Base-by-base conservation (phyloP, 2,329 filamentous ascomycete genomes). In the Paecilomyces sp. region DNA sequence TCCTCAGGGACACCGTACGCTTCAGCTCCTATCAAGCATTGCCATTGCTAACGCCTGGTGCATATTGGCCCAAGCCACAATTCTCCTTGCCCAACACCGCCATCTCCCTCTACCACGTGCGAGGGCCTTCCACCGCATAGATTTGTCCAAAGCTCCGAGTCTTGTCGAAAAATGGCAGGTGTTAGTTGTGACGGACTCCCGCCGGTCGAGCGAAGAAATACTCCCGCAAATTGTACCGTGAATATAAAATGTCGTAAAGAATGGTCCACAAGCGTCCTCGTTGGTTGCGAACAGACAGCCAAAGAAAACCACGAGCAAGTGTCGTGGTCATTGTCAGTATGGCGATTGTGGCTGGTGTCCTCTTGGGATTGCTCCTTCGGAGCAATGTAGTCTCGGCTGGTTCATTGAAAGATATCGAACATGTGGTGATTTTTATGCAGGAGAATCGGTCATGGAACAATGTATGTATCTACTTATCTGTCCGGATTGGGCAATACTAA, bases 391-490 rank as follows among this genome's bases (percentile, higher is more conserved):
- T 56, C 25, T 51, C 55, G 18, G 18, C 47, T 18, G 57, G 50
- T 51, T 57, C 64, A 12, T 70, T 82, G 34, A 74, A 74, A 28
- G 81, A 83, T 59, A 81, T 84, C 60, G 76, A 84, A 25, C 82
- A 85, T 80, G 81, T 84, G 30, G 77, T 84, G 11, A 77, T 84
- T 11, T 84, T 84, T 70, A 84, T 84, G 82, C 82, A 83, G 65
- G 80, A 80, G 62, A 80, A 79, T 58, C 68, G 77, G 51, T 71
- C 74, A 33, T 76, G 72, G 65, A 73, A 76, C 55, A 71, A 66
- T 36, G 74, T 74, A 70, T 52, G 68, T 47, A 12, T 47, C 22
- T 22, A 24, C 22, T 56, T 31, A 24, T 5, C 28, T 18, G 3
- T 13, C 1, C 52, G 28, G 18, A 31, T 15, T 22, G 15, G 7